Evolutionary conservation across 2,329 filamentous ascomycete species (phyloP).

Genomic region (Aspergillus uvarum): DNA sequence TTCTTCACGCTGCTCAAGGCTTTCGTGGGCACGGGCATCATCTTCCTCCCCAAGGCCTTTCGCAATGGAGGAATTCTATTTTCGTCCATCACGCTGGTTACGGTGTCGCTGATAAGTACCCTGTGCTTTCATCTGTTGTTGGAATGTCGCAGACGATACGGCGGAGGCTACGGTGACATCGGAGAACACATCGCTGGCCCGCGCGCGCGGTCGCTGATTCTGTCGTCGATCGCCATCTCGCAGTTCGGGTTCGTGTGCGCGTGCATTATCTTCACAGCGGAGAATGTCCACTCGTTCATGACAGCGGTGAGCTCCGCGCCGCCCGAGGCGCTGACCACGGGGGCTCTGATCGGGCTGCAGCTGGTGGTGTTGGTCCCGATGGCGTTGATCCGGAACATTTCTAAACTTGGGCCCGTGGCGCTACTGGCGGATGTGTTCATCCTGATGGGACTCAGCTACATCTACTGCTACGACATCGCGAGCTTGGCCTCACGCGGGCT

Average conservation of each 20-base stretch:
- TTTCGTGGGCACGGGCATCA: slow-evolving; percentile 77
- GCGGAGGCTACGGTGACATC: slow-evolving; percentile 73
- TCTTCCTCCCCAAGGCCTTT: slow-evolving; percentile 79
- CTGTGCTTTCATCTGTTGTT: slow-evolving; percentile 71
- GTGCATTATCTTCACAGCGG: slow-evolving; percentile 73
- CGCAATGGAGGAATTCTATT: slow-evolving; percentile 76
- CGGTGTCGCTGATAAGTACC: slow-evolving; percentile 65
- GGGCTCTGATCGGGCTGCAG: slow-evolving; percentile 70
- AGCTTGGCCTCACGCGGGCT: slow-evolving; percentile 69
- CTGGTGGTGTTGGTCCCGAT: slow-evolving; percentile 91
- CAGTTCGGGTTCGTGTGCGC: slow-evolving; percentile 78
- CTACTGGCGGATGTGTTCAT: slow-evolving; percentile 92
- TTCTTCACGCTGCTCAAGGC: slow-evolving; percentile 79
- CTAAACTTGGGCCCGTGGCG: slow-evolving; percentile 89
- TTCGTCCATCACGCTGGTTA: slow-evolving; percentile 66
- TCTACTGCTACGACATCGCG: slow-evolving; percentile 89
- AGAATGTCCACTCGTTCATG: slow-evolving; percentile 69
- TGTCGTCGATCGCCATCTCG: slow-evolving; percentile 69
- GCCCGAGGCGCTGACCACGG: slow-evolving; percentile 53
- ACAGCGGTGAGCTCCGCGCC: slow-evolving; percentile 57
- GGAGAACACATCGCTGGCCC: slow-evolving; percentile 65
- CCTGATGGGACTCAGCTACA: slow-evolving; percentile 80
- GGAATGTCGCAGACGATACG: slow-evolving; percentile 62
- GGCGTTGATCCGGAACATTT: slow-evolving; percentile 88
- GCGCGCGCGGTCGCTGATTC: slow-evolving; percentile 63